Conservation (phyloP, 208 protist species). For the Tritrichomonas musculus region DNA sequence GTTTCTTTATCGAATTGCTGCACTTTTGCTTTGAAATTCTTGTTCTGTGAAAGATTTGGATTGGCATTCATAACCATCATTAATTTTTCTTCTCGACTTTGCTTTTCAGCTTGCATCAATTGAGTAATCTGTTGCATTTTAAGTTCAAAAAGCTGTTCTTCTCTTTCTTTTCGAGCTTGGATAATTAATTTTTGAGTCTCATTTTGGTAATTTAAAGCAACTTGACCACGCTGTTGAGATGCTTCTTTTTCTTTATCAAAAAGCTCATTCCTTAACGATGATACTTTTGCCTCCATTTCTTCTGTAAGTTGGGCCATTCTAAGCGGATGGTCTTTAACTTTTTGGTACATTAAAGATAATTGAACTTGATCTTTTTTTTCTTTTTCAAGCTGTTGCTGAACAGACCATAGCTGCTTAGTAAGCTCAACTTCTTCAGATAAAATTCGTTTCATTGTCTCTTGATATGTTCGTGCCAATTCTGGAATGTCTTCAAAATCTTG, state of each 20-base stretch:
- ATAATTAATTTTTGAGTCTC: not conserved
- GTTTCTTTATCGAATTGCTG: not conserved
- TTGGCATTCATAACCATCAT: not conserved
- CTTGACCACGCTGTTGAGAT: not conserved
- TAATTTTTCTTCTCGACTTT: not conserved
- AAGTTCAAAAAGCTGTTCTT: not conserved
- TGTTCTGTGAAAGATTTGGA: not conserved
- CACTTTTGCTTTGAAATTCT: not conserved
- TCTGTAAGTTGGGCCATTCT: not conserved
- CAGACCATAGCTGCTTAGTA: not conserved
- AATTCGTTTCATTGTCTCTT: not conserved
- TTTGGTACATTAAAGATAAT: not conserved
- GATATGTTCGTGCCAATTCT: not conserved
- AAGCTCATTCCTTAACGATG: not conserved
- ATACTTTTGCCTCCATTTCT: not conserved
- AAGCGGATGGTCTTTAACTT: slow-evolving; percentile 10
- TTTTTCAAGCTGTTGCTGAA: not conserved
- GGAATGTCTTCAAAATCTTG: slow-evolving; percentile 17
- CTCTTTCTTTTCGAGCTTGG: not conserved
- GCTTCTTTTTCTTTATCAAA: not conserved
- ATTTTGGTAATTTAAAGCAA: not conserved
- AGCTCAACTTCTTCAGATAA: not conserved
- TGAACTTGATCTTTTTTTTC: slow-evolving; percentile 24
- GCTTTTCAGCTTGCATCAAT: not conserved
- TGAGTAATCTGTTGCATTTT: not conserved